A percentile compares a stretch with the other conserved stretches of the same genome.
phyloP scores from a whole-genome alignment of 179 eudicot genomes.

The Camellia oleifera region DNA sequence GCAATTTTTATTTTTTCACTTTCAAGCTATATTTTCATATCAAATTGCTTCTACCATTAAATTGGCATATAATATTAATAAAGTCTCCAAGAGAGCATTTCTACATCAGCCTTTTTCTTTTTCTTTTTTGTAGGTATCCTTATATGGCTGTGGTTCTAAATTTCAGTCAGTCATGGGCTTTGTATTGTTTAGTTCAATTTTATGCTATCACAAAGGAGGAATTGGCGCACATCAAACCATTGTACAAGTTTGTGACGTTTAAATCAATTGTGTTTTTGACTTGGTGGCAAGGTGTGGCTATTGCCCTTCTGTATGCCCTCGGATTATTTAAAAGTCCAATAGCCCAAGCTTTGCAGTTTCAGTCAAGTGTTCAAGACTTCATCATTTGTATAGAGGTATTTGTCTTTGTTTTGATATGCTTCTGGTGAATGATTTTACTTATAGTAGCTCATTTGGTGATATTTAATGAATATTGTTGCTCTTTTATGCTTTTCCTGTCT shows the following conservation, averaged over 20 bases:
- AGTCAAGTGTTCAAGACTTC: conserved; percentile 91
- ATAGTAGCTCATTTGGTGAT: neutral
- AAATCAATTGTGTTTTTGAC: conserved; percentile 97
- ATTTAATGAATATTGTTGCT: neutral
- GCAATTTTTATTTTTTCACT: neutral
- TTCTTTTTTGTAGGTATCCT: conserved; percentile 68
- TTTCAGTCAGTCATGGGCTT: conserved; percentile 98
- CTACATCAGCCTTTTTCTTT: conserved; percentile 4
- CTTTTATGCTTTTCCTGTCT: neutral
- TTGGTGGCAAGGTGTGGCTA: conserved; percentile 99
- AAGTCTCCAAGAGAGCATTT: neutral
- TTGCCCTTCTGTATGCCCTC: conserved; percentile 70
- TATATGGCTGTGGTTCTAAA: conserved; percentile 88
- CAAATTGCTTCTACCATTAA: conserved; percentile 1
- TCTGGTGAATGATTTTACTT: neutral
- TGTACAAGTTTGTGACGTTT: conserved; percentile 89
- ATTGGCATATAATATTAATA: neutral
- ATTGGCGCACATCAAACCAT: conserved; percentile 81
- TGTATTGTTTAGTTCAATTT: conserved; percentile 91
- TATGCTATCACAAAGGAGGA: conserved; percentile 84
- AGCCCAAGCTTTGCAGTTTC: conserved; percentile 90
- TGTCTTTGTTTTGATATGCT: neutral
- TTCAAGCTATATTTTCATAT: neutral
- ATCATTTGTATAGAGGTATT: conserved; percentile 97
- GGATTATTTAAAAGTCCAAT: conserved; percentile 88